Percentiles rank a stretch among this genome's conserved stretches.
Evolutionary conservation across 805 yeast species (phyloP).

Genomic region (Limtongia smithiae): DNA sequence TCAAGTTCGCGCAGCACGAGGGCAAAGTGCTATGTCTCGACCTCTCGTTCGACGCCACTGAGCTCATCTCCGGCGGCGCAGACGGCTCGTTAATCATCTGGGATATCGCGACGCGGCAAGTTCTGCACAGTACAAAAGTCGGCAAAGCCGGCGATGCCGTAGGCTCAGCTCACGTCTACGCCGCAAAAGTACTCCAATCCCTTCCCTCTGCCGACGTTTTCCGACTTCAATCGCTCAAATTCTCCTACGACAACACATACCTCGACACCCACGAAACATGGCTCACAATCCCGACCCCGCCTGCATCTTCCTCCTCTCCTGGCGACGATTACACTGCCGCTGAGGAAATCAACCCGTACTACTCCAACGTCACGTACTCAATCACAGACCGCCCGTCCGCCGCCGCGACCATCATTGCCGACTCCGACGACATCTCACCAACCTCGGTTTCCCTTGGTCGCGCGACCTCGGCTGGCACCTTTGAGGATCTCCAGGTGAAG

Average conservation of each 20-base stretch:
- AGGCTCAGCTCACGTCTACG: constrained; percentile 8
- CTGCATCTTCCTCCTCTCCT: neutral
- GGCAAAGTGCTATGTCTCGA: constrained; percentile 50
- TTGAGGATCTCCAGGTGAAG: constrained; percentile 15
- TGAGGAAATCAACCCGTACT: neutral
- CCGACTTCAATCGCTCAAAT: constrained; percentile 16
- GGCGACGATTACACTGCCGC: neutral
- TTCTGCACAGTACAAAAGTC: constrained; percentile 32
- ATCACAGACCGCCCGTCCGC: neutral
- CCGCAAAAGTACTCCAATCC: constrained; percentile 10
- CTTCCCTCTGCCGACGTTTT: constrained; percentile 12
- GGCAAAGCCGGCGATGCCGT: constrained; percentile 28
- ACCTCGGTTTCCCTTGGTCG: too few species aligned
- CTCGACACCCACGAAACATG: constrained; percentile 26
- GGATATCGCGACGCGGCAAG: constrained; percentile 49
- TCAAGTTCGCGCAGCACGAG: constrained; percentile 29
- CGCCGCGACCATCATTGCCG: too few species aligned
- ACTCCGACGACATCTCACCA: too few species aligned
- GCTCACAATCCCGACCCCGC: constrained; percentile 17
- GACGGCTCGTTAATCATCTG: constrained; percentile 63
- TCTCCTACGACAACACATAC: constrained; percentile 34
- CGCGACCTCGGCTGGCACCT: too few species aligned
- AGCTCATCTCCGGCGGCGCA: constrained; percentile 67
- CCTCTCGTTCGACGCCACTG: constrained; percentile 71
- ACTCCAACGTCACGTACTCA: neutral